Percentiles rank a stretch among this genome's conserved stretches.
Conservation (phyloP, 768 basidiomycete genomes). For the Boletus coccyginus region DNA sequence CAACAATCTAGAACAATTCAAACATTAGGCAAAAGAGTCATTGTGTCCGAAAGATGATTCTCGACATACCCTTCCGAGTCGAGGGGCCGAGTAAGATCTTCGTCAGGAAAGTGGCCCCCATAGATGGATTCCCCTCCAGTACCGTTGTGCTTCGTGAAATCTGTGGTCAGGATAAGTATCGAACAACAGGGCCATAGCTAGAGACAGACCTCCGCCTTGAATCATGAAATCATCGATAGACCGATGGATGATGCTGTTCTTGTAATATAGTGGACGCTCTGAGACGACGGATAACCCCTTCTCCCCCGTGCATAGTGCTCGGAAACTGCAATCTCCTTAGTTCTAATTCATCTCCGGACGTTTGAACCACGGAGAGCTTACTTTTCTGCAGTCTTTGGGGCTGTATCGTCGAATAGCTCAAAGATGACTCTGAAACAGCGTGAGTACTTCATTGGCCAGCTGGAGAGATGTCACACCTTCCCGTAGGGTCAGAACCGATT, state of each 20-base stretch:
- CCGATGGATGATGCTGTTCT: constrained; percentile 73
- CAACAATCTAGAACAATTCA: constrained; percentile 47
- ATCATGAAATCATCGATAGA: constrained; percentile 80
- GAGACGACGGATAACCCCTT: constrained; percentile 64
- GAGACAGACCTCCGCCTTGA: constrained; percentile 65
- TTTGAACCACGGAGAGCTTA: constrained; percentile 31
- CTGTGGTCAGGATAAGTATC: constrained; percentile 31
- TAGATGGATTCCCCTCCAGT: constrained; percentile 83
- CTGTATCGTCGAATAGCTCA: constrained; percentile 70
- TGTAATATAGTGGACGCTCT: constrained; percentile 79
- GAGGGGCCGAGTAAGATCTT: constrained; percentile 61
- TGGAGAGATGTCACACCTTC: constrained; percentile 43
- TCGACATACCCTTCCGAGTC: constrained; percentile 57
- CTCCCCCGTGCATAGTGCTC: constrained; percentile 84
- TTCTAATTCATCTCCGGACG: background rate
- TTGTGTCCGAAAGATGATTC: background rate
- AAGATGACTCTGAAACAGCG: constrained; percentile 54
- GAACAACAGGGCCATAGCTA: background rate
- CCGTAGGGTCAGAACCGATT: constrained; percentile 46
- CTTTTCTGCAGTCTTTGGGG: constrained; percentile 83
- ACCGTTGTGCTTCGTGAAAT: constrained; percentile 79
- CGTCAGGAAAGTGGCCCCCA: constrained; percentile 72
- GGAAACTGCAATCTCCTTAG: constrained; percentile 54
- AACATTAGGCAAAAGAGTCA: background rate
- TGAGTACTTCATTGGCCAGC: constrained; percentile 4